Evolutionary conservation across 2,329 filamentous ascomycete species (phyloP).

Genomic region (Xylaria sp.): DNA sequence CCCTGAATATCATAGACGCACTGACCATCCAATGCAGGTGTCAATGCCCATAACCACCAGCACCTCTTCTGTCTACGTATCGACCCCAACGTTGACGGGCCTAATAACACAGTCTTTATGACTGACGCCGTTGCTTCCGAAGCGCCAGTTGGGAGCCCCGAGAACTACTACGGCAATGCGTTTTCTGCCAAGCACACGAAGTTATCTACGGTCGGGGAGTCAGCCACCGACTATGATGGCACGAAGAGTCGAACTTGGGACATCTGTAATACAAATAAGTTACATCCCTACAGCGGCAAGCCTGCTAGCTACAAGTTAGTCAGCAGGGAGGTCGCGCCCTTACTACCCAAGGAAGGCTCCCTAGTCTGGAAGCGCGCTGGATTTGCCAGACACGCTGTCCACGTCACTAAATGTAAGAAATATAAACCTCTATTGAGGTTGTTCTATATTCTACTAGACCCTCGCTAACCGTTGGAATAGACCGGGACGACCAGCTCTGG

Average conservation of each 20-base stretch:
- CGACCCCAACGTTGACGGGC: conserved; percentile 85
- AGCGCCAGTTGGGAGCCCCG: conserved; percentile 76
- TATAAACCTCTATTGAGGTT: background rate
- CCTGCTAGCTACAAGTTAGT: conserved; percentile 89
- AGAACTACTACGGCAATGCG: conserved; percentile 89
- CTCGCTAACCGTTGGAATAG: conserved; percentile 47
- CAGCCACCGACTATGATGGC: conserved; percentile 81
- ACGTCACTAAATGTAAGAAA: conserved; percentile 83
- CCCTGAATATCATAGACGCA: conserved; percentile 5
- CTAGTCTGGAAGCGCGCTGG: conserved; percentile 89
- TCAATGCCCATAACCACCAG: conserved; percentile 96
- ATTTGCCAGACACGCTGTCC: conserved; percentile 84
- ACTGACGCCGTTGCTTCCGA: conserved; percentile 75
- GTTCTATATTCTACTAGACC: no score
- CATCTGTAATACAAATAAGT: conserved; percentile 80
- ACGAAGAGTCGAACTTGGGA: conserved; percentile 85
- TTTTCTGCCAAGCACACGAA: conserved; percentile 87
- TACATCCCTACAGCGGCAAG: conserved; percentile 88
- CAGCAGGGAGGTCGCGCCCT: conserved; percentile 77
- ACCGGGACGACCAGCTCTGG: conserved; percentile 81
- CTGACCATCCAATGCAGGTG: conserved; percentile 51
- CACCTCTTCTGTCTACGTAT: conserved; percentile 91
- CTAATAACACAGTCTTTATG: conserved; percentile 83
- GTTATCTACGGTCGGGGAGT: conserved; percentile 70
- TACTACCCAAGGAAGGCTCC: conserved; percentile 80